Evolutionary conservation across 2,329 filamentous ascomycete species (phyloP), one percentile per base, ranked within the genome.

Genomic region (Zasmidium cellare): DNA sequence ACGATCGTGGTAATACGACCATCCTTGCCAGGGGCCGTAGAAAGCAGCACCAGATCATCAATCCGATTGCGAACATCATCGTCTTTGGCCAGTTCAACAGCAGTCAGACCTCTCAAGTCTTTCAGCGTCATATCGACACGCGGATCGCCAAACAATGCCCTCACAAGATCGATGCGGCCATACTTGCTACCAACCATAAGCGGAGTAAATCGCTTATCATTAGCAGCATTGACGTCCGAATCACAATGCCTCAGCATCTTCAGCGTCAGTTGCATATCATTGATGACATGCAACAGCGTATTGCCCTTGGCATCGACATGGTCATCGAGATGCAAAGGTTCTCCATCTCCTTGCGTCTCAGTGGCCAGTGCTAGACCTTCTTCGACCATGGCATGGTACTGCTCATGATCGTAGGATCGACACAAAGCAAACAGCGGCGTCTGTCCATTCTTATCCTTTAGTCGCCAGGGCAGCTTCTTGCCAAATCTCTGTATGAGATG

Each of bases 131-230:
- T 77, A 71, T 99, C 94, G 3, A 97, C 91, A 66, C 96, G 82
- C 22, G 91, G 85, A 71, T 99, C 94, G 45, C 88, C 84, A 73
- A 96, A 97, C 5, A 99, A 81, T 9, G 88, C 87, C 58, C 92
- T 84, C 18, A 99, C 93, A 80, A 96, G 91, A 67, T 97, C 94
- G 54, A 96, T 89, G 61, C 94, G 86, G 31, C 94, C 94, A 71
- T 97, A 99, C 74, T 99, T 99, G 82, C 93, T 97, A 7, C 93
- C 93, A 61, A 99, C 89, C 94, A 99, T 99, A 56, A 99, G 80
- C 1, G 94, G 88, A 0, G 96, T 99, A 71, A 99, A 97, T 49
- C 86, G 88, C 76, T 91, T 96, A 67, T 97, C 92, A 70, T 99
- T 99, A 9, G 88, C 89, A 9, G 93, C 92, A 75, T 99, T 99